Base-by-base conservation (phyloP, 345 rosid genomes). In the Populus euphratica region DNA sequence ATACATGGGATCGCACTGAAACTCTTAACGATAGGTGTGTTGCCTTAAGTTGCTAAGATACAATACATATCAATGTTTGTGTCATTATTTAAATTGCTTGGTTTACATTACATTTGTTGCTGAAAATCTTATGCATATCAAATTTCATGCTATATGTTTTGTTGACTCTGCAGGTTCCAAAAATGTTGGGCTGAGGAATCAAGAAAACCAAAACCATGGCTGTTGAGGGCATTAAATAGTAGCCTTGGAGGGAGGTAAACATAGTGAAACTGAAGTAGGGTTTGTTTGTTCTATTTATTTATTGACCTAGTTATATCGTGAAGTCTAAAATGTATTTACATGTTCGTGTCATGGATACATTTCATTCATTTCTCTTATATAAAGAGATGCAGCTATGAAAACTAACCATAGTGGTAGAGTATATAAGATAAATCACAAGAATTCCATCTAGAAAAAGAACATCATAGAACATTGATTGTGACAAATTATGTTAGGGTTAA, bases 161-260 rank as follows among this genome's bases (percentile, higher is more conserved):
- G 73, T 67, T 82, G 65, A 77, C 41, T 79, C 47, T 81, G 72
- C 81, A 96, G 98, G 83, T 93, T 96, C 80, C 92, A 90, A 88
- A 82, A 76, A 70, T 91, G 93, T 77, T 96, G 99, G 99, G 93
- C 87, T 38, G 86, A 88, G 83, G 99, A 96, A 87, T 85, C 88
- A 78, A 88, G 78, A 70, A 88, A 79, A 74, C 86, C 91, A 41
- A 96, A 88, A 79, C 98, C 99, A 6, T 96, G 98, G 99, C 94
- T 96, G 61, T 85, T 96, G 69, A 90, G 99, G 82, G 94, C 96
- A 73, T 78, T 96, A 80, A 81, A 79, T 84, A 81, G 82, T 76
- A 91, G 98, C 82, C 93, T 96, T 87, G 99, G 98, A 49, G 94
- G 93, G 88, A 89, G 98, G 99, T 93, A 79, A 72, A 73, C 67